These are phyloP conservation scores for Spergularia azorica DNA, from an alignment of 179 eudicot genomes.

Conservation along the genomic window DNA sequence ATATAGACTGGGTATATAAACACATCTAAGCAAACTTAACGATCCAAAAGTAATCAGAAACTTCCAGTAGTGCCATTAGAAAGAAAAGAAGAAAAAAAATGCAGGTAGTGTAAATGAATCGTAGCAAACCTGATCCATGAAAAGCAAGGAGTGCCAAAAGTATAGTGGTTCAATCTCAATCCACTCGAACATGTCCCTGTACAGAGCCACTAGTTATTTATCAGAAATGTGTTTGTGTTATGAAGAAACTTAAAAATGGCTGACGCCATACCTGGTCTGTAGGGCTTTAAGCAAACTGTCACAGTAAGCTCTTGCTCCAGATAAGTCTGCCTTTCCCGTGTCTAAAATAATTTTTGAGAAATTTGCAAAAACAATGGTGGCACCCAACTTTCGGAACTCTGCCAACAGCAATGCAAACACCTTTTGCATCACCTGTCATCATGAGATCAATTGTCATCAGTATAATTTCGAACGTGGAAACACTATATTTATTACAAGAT, in stretches of 20 bases:
- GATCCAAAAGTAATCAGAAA: neutral
- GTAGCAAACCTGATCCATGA: constrained; percentile 92
- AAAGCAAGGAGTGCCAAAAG: constrained; percentile 90
- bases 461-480: neutral
- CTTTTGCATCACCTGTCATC: constrained; percentile 87
- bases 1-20: neutral
- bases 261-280: constrained; percentile 62
- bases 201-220: constrained; percentile 13
- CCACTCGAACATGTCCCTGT: constrained; percentile 94
- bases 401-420: constrained; percentile 91
- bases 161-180: constrained; percentile 89
- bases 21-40: neutral
- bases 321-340: constrained; percentile 85
- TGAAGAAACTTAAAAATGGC: neutral
- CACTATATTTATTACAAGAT: neutral
- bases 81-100: neutral
- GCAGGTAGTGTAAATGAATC: neutral
- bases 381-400: constrained; percentile 93
- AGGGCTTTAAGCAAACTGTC: constrained; percentile 81
- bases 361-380: constrained; percentile 82
- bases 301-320: constrained; percentile 89
- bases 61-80: neutral
- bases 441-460: constrained; percentile 17
- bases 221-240: constrained; percentile 2
- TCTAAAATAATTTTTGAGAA: constrained; percentile 80